Conservation (phyloP, 208 protist genomes). For the Hexamita inflata region DNA sequence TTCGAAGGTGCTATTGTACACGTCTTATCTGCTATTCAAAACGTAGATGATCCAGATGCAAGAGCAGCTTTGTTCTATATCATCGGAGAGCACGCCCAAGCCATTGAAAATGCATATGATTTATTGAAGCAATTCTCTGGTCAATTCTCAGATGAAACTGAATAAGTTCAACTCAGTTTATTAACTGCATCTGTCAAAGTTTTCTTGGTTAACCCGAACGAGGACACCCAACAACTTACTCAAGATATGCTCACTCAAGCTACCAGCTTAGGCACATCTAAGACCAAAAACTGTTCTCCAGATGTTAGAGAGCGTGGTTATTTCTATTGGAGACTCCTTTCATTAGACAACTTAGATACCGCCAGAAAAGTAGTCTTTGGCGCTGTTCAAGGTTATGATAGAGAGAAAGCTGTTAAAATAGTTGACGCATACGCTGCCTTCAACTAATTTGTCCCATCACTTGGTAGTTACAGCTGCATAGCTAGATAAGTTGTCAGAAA, state of each 20-base stretch:
- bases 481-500: neutral
- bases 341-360: neutral
- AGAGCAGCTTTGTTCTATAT: conserved; percentile 28
- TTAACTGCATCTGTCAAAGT: conserved; percentile 31
- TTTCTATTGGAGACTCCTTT: conserved; percentile 34
- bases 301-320: conserved; percentile 33
- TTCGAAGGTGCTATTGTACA: conserved; percentile 29
- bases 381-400: neutral
- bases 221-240: neutral
- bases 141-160: conserved; percentile 17
- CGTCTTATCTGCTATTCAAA: neutral
- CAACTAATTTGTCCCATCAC: neutral
- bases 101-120: conserved; percentile 26
- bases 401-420: neutral
- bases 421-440: neutral
- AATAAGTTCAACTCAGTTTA: conserved; percentile 28
- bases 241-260: neutral
- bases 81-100: conserved; percentile 21
- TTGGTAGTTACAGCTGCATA: neutral
- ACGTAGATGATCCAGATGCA: conserved; percentile 26
- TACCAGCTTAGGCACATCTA: neutral
- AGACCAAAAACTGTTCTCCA: neutral
- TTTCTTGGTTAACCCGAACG: conserved; percentile 5
- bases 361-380: conserved; percentile 26
- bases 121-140: conserved; percentile 26